phyloP scores from a whole-genome alignment of 2,329 filamentous ascomycete species.

The Sordariomycetes sp. region DNA sequence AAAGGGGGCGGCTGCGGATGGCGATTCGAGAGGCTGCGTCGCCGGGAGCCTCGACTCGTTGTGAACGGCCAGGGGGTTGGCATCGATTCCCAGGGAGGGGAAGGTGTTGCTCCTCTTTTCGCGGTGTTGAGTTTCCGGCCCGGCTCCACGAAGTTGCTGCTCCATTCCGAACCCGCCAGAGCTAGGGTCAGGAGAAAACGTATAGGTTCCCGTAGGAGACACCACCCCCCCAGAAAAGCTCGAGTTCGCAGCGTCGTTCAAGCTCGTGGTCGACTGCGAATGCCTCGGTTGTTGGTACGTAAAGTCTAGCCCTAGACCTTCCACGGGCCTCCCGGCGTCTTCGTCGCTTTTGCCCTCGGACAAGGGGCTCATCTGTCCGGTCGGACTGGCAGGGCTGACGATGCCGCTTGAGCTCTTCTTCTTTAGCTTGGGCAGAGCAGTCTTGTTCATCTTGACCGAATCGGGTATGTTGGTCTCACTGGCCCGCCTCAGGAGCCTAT shows the following conservation, averaged over 20 bases:
- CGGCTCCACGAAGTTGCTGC: slow-evolving; percentile 1
- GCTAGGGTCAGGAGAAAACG: slow-evolving; percentile 66
- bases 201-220: slow-evolving; percentile 66
- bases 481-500: slow-evolving; percentile 42
- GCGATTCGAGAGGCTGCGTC: too few species aligned
- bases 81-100: slow-evolving; percentile 59
- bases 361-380: slow-evolving; percentile 55
- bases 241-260: slow-evolving; percentile 23
- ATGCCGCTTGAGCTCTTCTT: slow-evolving; percentile 36
- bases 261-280: slow-evolving; percentile 23
- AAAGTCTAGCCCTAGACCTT: slow-evolving; percentile 22
- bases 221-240: slow-evolving; percentile 64
- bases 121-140: slow-evolving; percentile 36
- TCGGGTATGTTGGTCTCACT: slow-evolving; percentile 66
- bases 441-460: slow-evolving; percentile 46
- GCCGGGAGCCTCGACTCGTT: too few species aligned
- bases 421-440: slow-evolving; percentile 8
- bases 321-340: slow-evolving; percentile 46
- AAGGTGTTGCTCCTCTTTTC: slow-evolving; percentile 70
- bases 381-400: slow-evolving; percentile 66
- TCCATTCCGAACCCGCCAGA: slow-evolving; percentile 50
- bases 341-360: slow-evolving; percentile 64
- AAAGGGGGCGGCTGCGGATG: too few species aligned
- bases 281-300: slow-evolving; percentile 20
- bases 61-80: slow-evolving; percentile 28